phyloP scores from a whole-genome alignment of 2,329 filamentous ascomycete species.

The Fonsecaea pedrosoi region DNA sequence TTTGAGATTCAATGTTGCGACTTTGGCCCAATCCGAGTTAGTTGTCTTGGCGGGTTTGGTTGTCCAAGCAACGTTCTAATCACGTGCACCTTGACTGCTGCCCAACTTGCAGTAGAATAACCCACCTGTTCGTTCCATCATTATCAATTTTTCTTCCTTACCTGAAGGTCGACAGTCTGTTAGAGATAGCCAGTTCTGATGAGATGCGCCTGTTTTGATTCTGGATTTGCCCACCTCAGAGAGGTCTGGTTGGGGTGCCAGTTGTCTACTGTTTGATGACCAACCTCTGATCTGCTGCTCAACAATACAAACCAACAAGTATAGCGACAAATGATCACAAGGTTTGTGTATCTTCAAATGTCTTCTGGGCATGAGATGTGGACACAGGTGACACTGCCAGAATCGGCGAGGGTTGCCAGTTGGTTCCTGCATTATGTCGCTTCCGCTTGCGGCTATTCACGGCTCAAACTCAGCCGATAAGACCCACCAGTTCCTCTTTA shows the following conservation, averaged over 20 bases:
- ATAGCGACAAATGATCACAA: neutral
- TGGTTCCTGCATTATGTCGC: neutral
- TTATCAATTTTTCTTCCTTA: neutral
- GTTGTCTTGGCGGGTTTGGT: conserved; percentile 2
- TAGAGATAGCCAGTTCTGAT: neutral
- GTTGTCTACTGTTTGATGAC: neutral
- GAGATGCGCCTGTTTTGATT: neutral
- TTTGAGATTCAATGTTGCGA: conserved; percentile 12
- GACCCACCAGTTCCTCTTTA: conserved; percentile 14
- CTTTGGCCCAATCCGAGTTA: conserved; percentile 1
- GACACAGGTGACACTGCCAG: neutral
- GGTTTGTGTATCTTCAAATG: neutral
- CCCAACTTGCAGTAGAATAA: neutral
- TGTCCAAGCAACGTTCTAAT: conserved; percentile 6
- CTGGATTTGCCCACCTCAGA: neutral
- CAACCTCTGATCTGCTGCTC: neutral
- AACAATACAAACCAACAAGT: neutral
- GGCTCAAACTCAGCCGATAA: neutral
- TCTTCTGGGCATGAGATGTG: conserved; percentile 8
- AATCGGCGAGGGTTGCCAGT: neutral
- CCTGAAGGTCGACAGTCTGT: neutral
- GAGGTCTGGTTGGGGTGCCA: neutral
- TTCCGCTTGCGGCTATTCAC: conserved; percentile 9
- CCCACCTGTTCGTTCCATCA: neutral
- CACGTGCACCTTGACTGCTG: neutral